Conservation (phyloP, 2,329 filamentous ascomycete genomes). For the Westerdykella aurantiaca region DNA sequence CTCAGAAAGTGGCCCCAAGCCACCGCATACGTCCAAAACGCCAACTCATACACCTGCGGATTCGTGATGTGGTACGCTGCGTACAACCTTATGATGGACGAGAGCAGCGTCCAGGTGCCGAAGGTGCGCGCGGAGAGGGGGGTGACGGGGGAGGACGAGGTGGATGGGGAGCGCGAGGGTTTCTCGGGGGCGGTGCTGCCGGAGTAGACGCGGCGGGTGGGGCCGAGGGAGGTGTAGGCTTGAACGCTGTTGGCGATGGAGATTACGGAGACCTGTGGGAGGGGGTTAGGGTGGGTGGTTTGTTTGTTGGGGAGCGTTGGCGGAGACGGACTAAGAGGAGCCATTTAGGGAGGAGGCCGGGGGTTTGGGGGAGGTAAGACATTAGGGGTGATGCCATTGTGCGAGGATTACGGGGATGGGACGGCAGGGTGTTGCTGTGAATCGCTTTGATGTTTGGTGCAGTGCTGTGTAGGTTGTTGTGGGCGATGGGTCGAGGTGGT, state of each 20-base stretch:
- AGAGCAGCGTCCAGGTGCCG: constrained; percentile 81
- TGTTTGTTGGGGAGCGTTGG: constrained; percentile 6
- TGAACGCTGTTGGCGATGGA: constrained; percentile 82
- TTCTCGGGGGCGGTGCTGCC: constrained; percentile 49
- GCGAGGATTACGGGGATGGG: background rate
- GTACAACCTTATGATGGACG: constrained; percentile 70
- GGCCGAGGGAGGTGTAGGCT: constrained; percentile 72
- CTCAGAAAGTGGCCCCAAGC: constrained; percentile 72
- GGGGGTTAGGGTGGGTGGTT: background rate
- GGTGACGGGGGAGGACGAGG: constrained; percentile 54
- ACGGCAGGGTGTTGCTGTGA: background rate
- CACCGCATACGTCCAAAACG: constrained; percentile 73
- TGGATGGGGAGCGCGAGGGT: constrained; percentile 43
- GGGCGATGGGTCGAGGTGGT: background rate
- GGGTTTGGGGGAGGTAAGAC: constrained; percentile 40
- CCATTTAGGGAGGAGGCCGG: constrained; percentile 58
- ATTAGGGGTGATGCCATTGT: constrained; percentile 29
- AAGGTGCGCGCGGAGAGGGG: constrained; percentile 74
- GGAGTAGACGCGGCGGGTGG: constrained; percentile 83
- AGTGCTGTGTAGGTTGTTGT: background rate
- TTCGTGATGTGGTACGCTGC: constrained; percentile 76
- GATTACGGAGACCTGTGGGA: constrained; percentile 66
- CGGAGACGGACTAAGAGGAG: constrained; percentile 53
- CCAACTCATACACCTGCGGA: constrained; percentile 69
- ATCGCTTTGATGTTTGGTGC: background rate